Evolutionary conservation across 768 basidiomycete genomes (phyloP), one percentile per base, ranked within the genome.

Genomic region (Leucosporidium yakuticum): DNA sequence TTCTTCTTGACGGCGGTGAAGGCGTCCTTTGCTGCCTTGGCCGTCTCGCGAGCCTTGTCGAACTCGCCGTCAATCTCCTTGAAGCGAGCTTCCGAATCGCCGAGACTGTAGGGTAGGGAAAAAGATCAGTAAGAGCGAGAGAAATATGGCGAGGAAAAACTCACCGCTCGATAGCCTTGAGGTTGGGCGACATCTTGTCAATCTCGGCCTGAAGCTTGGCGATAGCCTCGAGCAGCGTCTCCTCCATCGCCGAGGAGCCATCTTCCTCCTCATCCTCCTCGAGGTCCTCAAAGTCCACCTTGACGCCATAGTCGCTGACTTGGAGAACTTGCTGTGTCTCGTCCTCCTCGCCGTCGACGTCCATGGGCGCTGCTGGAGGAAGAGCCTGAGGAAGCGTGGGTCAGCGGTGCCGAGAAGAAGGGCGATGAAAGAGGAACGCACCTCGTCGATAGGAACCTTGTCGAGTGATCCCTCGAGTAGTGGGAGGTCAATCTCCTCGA

Each of bases 401-500:
- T 36, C 63, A 58, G 53, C 20, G 15, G 55, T 32, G 31, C 51
- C 75, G 56, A 76, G 64, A 32, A 53, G 19, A 15, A 55, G 23
- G 48, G 34, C 27, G 36, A 8, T 6, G 50, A n/a, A 48, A 21
- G 27, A n/a, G 23, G 59, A n/a, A 27, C 3, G 44, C 31, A 92
- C 85, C 14, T 97, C 96, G 76, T 97, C 93, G 85, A 98, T 89
- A 0, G 95, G 90, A 3, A 98, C 90, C 73, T 89, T 85, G 78
- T 85, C 87, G 63, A 98, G 80, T 75, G 85, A 84, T 9, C 95
- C 96, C 63, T 83, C 78, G 20, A 83, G 73, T 19, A 98, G 80
- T 0, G 95, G 93, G 23, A 99, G 78, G 67, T 84, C 84, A 73
- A 97, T 88, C 74, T 96, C 93, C 70, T 99, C 96, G 54, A 99